These are phyloP conservation scores for Poterioochromonas sp. DNA, from an alignment of 352 stramenopile species.

Conservation along the genomic window DNA sequence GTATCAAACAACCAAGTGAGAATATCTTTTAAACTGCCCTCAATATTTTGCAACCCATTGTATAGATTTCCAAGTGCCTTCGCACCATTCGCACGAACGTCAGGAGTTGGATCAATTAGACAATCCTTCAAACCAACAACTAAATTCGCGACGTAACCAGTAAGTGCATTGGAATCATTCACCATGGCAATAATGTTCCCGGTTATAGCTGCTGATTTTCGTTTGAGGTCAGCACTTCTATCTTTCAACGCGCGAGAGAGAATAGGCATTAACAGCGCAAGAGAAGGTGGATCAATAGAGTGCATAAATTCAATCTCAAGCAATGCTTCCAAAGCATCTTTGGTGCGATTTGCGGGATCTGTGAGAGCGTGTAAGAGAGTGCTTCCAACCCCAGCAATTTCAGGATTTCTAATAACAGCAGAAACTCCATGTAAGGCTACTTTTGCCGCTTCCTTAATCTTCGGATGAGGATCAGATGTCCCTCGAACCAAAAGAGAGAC, in stretches of 20 bases:
- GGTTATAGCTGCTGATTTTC: conserved; percentile 95
- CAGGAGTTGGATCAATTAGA: conserved; percentile 79
- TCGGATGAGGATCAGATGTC: conserved; percentile 95
- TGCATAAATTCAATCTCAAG: conserved; percentile 97
- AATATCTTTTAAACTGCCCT: conserved; percentile 86
- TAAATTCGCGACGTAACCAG: conserved; percentile 94
- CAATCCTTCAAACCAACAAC: conserved; percentile 83
- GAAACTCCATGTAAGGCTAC: conserved; percentile 90
- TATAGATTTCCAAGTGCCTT: conserved; percentile 68
- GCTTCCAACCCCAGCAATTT: conserved; percentile 61
- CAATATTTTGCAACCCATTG: conserved; percentile 61
- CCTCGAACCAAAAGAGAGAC: conserved; percentile 83
- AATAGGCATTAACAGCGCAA: conserved; percentile 98
- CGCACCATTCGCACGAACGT: conserved; percentile 48
- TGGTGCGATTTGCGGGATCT: conserved; percentile 70
- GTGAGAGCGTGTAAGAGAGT: conserved; percentile 83
- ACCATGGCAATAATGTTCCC: conserved; percentile 99
- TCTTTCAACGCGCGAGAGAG: conserved; percentile 95
- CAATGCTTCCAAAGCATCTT: conserved; percentile 87
- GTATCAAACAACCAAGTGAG: conserved; percentile 91
- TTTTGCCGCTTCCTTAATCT: conserved; percentile 91
- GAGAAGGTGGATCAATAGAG: conserved; percentile 96
- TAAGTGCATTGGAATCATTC: conserved; percentile 89
- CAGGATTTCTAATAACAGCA: conserved; percentile 95
- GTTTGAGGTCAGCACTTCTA: conserved; percentile 88